These are phyloP conservation scores for Collybiopsis confluens DNA, from an alignment of 768 basidiomycete species.

Conservation along the genomic window DNA sequence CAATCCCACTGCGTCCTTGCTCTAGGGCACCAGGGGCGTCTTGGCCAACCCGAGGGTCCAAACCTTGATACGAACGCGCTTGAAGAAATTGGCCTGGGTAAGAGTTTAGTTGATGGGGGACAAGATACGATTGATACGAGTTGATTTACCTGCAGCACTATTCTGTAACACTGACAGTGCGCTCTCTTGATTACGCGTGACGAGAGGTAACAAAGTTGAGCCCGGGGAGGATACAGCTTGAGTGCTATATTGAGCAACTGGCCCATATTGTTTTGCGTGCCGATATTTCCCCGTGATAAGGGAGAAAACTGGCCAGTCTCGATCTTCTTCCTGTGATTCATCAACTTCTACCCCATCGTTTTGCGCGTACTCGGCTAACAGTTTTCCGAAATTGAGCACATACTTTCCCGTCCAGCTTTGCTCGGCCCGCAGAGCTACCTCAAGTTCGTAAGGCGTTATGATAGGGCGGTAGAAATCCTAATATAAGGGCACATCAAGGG, in stretches of 20 bases:
- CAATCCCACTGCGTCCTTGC: slow-evolving; percentile 87
- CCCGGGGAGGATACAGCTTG: slow-evolving; percentile 12
- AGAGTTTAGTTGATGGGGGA: too few species aligned
- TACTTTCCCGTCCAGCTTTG: slow-evolving; percentile 75
- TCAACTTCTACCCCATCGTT: slow-evolving; percentile 15
- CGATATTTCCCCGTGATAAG: slow-evolving; percentile 83
- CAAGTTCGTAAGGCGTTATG: slow-evolving; percentile 89
- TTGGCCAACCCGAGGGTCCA: slow-evolving; percentile 73
- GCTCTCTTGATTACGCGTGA: slow-evolving; percentile 61
- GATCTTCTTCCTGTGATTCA: slow-evolving; percentile 42
- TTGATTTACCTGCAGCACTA: slow-evolving; percentile 73
- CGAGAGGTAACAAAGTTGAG: slow-evolving; percentile 37
- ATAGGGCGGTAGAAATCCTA: slow-evolving; percentile 91
- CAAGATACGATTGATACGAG: too few species aligned
- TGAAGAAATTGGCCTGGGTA: slow-evolving; percentile 74
- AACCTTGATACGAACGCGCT: slow-evolving; percentile 70
- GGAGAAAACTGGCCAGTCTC: slow-evolving; percentile 79
- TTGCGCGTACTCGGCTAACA: slow-evolving; percentile 29
- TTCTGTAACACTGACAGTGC: slow-evolving; percentile 51
- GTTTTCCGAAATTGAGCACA: slow-evolving; percentile 68
- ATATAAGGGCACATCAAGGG: neutral
- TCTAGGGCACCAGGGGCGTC: slow-evolving; percentile 80
- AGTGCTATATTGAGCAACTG: slow-evolving; percentile 19
- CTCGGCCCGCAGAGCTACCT: slow-evolving; percentile 69
- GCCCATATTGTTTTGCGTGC: slow-evolving; percentile 66